Evolutionary conservation across 1,139 yeast species (phyloP), one percentile per base, ranked within the genome.

Genomic region (Trichomonascaceae sp.): DNA sequence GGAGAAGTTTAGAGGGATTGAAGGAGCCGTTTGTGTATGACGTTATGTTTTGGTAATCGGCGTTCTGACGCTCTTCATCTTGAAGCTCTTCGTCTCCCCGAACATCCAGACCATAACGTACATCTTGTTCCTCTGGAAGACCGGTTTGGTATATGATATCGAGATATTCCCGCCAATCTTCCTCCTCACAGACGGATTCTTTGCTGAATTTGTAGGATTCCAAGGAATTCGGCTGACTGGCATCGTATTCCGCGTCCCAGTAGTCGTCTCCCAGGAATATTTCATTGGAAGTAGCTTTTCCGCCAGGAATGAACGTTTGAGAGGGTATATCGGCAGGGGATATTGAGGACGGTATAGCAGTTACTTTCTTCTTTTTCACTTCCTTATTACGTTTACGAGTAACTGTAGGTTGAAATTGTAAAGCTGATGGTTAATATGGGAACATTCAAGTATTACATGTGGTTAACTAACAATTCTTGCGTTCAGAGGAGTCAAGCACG

Each of bases 111-210:
- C 53, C 56, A 45, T 49, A 46, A 15, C 41, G 48, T 8, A 53
- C 45, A n/a, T 53, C 50, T 4, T 18, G 19, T n/a, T 47, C 56
- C 20, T 60, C 50, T n/a, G 38, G 45, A 56, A 15, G 55, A 51
- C 17, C 49, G 45, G 47, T 18, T 9, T n/a, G n/a, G 45, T 58
- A 59, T 15, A 65, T 43, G 20, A 58, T 62, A 38, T 58, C 57
- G 22, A 65, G 48, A 53, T 63, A 65, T 7, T 53, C 57, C 45
- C 58, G 55, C 53, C 61, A 61, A 44, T 60, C 62, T 18, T 53
- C 50, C 19, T 55, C 55, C 17, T 61, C 64, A 1, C 50, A 47
- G 3, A 44, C 24, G 13, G 49, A 38, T 47, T 61, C 62, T 12
- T 45, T 55, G 22, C 61, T 58, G 4, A 51, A 52, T 7, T 36